Evolutionary conservation across 306 rosid genomes (phyloP), one percentile per base, ranked within the genome.

Genomic region (Rosa lucieae): DNA sequence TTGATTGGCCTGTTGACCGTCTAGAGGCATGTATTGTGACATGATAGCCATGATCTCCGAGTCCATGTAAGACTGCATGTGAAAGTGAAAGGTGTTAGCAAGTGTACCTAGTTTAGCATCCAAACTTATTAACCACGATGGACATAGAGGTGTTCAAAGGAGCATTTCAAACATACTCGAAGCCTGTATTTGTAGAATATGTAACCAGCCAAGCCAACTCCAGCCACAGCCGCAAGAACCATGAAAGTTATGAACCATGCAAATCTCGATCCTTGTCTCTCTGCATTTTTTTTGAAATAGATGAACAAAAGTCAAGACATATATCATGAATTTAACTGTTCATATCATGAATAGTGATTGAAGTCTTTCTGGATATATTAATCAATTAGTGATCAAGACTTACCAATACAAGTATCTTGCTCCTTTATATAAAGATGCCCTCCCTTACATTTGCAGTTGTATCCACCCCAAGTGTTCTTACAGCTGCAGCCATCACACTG

Each of bases 11-110:
- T 86, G 90, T 74, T 94, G 84, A 80, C 79, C 75, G 79, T 94
- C 99, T 3, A 94, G 77, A 56, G 97, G 99, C 99, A 94, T 94
- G 91, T 94, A 94, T 39, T 94, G 97, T 59, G 97, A 91, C 99
- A 94, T 92, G 83, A 94, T 94, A 65, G 99, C 87, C 99, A 87
- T 92, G 77, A 94, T 89, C 92, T 94, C 99, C 0, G 99, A 87
- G 82, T 94, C 97, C 99, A 94, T 92, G 93, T 94, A 92, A 67
- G 95, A 88, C 99, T 94, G 82, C 52, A 78, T 73, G 79, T 67
- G 49, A 12, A 48, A 78, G 59, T 39, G 26, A 68, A 29, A 32
- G 3, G 47, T 73, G 71, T 70, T 52, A 70, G 8, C 61, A 32
- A 42, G 44, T 3, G 32, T 32, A 21, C 61, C 35, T 79, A 70